Conservation (phyloP, 2,329 filamentous ascomycete species). For the Fusarium sp. region DNA sequence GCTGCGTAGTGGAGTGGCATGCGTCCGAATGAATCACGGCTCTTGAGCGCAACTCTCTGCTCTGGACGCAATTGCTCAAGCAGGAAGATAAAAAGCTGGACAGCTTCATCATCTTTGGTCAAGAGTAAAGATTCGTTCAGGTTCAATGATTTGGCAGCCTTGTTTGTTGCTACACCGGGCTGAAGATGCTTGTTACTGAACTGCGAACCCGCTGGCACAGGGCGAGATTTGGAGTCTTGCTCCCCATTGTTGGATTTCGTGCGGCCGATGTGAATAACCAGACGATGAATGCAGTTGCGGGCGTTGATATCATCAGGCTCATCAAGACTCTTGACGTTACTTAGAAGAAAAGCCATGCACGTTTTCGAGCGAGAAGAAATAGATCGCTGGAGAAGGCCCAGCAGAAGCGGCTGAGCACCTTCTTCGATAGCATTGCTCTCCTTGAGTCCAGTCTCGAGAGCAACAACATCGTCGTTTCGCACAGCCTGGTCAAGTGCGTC, state of each 20-base stretch:
- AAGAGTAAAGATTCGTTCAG: conserved; percentile 75
- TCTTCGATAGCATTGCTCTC: conserved; percentile 62
- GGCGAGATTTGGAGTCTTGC: conserved; percentile 62
- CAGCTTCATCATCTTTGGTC: conserved; percentile 77
- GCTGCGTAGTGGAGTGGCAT: conserved; percentile 93
- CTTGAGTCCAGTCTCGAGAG: conserved; percentile 66
- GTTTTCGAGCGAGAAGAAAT: conserved; percentile 76
- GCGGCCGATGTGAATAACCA: conserved; percentile 92
- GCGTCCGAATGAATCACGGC: conserved; percentile 82
- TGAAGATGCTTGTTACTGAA: conserved; percentile 80
- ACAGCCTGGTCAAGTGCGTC: conserved; percentile 80
- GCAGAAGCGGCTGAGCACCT: conserved; percentile 72
- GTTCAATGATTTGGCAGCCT: conserved; percentile 68
- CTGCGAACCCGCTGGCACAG: conserved; percentile 61
- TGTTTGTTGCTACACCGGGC: conserved; percentile 76
- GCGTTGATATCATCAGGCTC: conserved; percentile 94
- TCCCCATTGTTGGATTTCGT: conserved; percentile 66
- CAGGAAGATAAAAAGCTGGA: conserved; percentile 71
- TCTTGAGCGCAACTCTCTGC: conserved; percentile 75
- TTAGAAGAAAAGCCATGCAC: conserved; percentile 78
- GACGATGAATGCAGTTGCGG: conserved; percentile 90
- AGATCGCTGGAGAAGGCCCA: conserved; percentile 82
- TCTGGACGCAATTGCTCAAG: conserved; percentile 75
- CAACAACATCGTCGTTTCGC: conserved; percentile 71
- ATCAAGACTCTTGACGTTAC: conserved; percentile 76